Evolutionary conservation across 345 rosid genomes (phyloP).

Genomic region (Dipteronia dyeriana): DNA sequence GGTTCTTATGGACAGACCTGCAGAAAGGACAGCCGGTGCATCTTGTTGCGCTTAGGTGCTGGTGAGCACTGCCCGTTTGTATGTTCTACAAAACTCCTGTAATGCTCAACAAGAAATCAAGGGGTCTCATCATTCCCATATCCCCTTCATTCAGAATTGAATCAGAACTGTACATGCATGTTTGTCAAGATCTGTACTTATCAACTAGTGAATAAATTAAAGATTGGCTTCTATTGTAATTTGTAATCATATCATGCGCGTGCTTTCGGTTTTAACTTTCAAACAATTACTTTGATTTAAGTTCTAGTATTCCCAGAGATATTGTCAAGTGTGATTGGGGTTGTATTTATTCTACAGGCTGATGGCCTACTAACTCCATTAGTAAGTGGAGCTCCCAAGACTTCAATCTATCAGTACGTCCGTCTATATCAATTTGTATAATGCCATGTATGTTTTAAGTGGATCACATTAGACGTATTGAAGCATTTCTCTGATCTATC

Average conservation of each 20-base stretch:
- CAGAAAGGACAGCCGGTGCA: slow-evolving; percentile 63
- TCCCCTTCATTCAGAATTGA: slow-evolving; percentile 2
- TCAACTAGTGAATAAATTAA: slow-evolving; percentile 22
- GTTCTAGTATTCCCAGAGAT: not conserved
- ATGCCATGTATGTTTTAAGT: no score
- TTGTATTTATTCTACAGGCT: no score
- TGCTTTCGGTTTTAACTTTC: not conserved
- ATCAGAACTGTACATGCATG: slow-evolving; percentile 30
- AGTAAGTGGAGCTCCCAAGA: no score
- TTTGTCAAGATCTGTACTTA: slow-evolving; percentile 4
- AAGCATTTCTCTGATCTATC: no score
- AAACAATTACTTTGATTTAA: not conserved
- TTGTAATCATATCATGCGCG: slow-evolving; percentile 21
- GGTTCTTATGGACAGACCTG: slow-evolving; percentile 84
- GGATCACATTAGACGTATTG: no score
- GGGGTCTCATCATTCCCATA: slow-evolving; percentile 8
- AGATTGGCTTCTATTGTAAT: slow-evolving; percentile 31
- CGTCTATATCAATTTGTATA: no score
- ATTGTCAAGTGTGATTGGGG: not conserved
- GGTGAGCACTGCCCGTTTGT: slow-evolving; percentile 20
- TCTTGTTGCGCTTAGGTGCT: slow-evolving; percentile 82
- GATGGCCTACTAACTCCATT: no score
- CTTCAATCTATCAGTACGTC: no score
- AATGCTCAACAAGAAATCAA: slow-evolving; percentile 20
- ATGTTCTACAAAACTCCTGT: slow-evolving; percentile 29